Conservation (phyloP, 768 basidiomycete species). For the Crassisporium funariophilum region DNA sequence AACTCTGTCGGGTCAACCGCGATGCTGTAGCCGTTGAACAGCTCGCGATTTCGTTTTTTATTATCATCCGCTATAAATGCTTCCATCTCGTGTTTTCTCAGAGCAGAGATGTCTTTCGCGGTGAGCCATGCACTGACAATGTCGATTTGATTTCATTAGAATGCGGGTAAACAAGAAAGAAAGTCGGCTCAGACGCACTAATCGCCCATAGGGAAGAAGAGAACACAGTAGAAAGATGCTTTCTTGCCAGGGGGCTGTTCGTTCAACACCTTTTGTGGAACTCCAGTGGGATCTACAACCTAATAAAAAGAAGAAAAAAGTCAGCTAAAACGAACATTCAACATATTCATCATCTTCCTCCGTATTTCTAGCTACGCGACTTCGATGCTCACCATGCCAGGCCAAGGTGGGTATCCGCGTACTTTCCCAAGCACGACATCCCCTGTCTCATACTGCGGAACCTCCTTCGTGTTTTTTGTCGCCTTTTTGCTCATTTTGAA, state of each 20-base stretch:
- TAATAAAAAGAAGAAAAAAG: slow-evolving; percentile 35
- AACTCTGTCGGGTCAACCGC: slow-evolving; percentile 63
- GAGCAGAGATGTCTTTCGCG: slow-evolving; percentile 77
- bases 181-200: slow-evolving; percentile 63
- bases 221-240: slow-evolving; percentile 62
- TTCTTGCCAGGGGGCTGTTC: slow-evolving; percentile 79
- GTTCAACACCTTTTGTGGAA: slow-evolving; percentile 60
- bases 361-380: slow-evolving; percentile 18
- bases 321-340: too few species aligned
- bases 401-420: slow-evolving; percentile 95
- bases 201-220: slow-evolving; percentile 94
- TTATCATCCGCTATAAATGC: slow-evolving; percentile 76
- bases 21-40: slow-evolving; percentile 76
- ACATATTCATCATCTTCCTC: too few species aligned
- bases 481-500: slow-evolving; percentile 54
- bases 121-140: slow-evolving; percentile 79
- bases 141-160: slow-evolving; percentile 5
- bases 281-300: slow-evolving; percentile 77
- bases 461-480: slow-evolving; percentile 51
- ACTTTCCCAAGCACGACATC: slow-evolving; percentile 93
- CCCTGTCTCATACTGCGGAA: slow-evolving; percentile 61
- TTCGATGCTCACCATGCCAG: slow-evolving; percentile 77
- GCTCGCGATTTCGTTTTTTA: slow-evolving; percentile 72
- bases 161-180: slow-evolving; percentile 3
- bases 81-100: slow-evolving; percentile 81